A percentile compares a stretch with the other conserved stretches of the same genome.
Evolutionary conservation across 768 basidiomycete species (phyloP).

Genomic region (Lentinula raphanica): DNA sequence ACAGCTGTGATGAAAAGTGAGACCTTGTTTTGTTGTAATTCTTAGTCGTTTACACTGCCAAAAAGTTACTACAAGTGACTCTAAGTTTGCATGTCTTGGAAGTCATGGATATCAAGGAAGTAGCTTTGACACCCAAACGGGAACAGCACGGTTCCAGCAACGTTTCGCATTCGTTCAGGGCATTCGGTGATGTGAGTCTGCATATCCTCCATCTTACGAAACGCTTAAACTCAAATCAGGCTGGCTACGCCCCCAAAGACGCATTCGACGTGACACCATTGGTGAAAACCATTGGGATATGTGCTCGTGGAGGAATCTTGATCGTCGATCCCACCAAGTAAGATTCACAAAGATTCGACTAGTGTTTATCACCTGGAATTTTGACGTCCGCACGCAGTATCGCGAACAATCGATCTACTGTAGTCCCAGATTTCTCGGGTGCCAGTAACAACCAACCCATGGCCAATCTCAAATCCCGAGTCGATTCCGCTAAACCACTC

Average conservation of each 20-base stretch:
- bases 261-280: conserved; percentile 56
- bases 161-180: conserved; percentile 43
- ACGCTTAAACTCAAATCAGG: conserved; percentile 29
- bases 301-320: conserved; percentile 58
- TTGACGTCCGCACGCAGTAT: conserved; percentile 25
- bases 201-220: not conserved
- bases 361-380: not conserved
- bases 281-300: conserved; percentile 58
- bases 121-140: conserved; percentile 31
- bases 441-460: conserved; percentile 34
- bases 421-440: conserved; percentile 58
- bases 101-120: conserved; percentile 37
- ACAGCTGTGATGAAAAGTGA: too few species aligned
- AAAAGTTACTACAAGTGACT: conserved; percentile 53
- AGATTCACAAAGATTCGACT: conserved; percentile 16
- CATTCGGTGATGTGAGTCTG: conserved; percentile 57
- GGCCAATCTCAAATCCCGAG: conserved; percentile 50
- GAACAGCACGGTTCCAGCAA: conserved; percentile 5
- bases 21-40: conserved; percentile 1
- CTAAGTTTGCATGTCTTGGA: conserved; percentile 55
- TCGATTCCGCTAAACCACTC: conserved; percentile 55
- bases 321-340: conserved; percentile 68
- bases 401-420: conserved; percentile 31
- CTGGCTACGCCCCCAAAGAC: conserved; percentile 68
- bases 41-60: conserved; percentile 66